Conservation (phyloP, 2,329 filamentous ascomycete species). For the Arthrobotrys pseudoclavata region DNA sequence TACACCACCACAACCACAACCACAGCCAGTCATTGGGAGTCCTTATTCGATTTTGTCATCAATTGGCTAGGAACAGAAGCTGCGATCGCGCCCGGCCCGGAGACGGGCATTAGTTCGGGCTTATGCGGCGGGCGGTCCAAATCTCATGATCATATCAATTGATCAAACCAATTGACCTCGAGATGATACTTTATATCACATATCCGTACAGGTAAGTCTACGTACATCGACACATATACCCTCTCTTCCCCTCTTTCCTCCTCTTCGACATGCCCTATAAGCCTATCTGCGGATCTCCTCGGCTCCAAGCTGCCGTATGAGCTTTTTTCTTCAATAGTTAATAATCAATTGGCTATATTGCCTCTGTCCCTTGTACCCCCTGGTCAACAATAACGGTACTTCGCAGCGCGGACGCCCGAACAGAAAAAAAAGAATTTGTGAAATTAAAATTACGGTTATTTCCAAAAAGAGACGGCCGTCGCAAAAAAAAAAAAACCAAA, state of each 20-base stretch:
- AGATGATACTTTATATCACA: constrained; percentile 13
- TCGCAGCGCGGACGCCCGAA: constrained; percentile 52
- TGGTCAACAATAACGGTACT: constrained; percentile 32
- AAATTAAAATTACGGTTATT: constrained; percentile 18
- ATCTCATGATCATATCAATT: constrained; percentile 14
- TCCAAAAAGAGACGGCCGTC: neutral
- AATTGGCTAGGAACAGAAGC: constrained; percentile 25
- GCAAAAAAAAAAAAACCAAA: neutral
- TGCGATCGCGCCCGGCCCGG: constrained; percentile 15
- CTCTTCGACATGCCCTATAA: constrained; percentile 11
- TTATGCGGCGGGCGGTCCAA: neutral
- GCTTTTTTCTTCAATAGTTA: neutral
- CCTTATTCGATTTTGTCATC: neutral
- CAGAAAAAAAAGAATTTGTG: constrained; percentile 7
- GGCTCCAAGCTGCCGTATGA: constrained; percentile 23
- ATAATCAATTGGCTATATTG: constrained; percentile 10
- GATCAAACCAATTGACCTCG: constrained; percentile 12
- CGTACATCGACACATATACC: neutral
- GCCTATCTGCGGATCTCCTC: neutral
- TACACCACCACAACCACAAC: neutral
- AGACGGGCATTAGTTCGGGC: constrained; percentile 7
- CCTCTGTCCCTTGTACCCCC: neutral
- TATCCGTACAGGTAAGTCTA: no score
- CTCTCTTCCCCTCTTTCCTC: constrained; percentile 4
- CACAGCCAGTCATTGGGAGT: neutral